Evolutionary conservation across 257 asterid genomes (phyloP), one percentile per base, ranked within the genome.

Genomic region (Gardenia jasminoides): DNA sequence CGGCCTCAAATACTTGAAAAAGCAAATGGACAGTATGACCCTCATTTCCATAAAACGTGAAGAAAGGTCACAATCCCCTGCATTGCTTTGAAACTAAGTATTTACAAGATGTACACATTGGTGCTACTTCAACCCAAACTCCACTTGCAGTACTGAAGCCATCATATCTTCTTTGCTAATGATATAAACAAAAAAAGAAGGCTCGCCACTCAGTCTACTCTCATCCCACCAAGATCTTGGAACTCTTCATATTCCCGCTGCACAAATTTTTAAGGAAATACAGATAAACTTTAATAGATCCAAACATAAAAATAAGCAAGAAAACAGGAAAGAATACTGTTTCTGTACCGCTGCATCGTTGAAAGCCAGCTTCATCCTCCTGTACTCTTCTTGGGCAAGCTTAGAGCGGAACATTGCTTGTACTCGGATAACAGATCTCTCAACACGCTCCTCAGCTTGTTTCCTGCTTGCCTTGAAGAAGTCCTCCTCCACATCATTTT

Each of bases 381-480:
- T 84, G 79, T 93, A 96, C 76, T 87, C 97, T 86, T 93, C 97
- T 78, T 96, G 99, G 58, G 98, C 98, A 76, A 73, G 90, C 83
- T 87, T 96, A 1, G 99, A 96, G 56, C 98, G 98, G 76, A 96
- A 92, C 97, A 96, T 88, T 30, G 99, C 97, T 82, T 96, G 99
- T 58, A 96, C 99, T 64, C 88, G 88, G 11, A 92, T 89, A 64
- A 96, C 99, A 68, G 98, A 92, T 83, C 97, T 87, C 88, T 96
- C 98, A 1, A 93, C 95, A 52, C 99, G 99, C 80, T 92, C 97
- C 87, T 93, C 99, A 0, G 99, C 99, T 87, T 91, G 98, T 82
- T 92, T 90, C 89, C 99, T 86, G 88, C 99, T 89, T 76, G 94
- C 98, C 79, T 65, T 78, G 90, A 92, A 96, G 90, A 96, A 96